Evolutionary conservation across 192 early-diverging fungal genomes (phyloP).

Genomic region (Globomyces pollinis-pini): DNA sequence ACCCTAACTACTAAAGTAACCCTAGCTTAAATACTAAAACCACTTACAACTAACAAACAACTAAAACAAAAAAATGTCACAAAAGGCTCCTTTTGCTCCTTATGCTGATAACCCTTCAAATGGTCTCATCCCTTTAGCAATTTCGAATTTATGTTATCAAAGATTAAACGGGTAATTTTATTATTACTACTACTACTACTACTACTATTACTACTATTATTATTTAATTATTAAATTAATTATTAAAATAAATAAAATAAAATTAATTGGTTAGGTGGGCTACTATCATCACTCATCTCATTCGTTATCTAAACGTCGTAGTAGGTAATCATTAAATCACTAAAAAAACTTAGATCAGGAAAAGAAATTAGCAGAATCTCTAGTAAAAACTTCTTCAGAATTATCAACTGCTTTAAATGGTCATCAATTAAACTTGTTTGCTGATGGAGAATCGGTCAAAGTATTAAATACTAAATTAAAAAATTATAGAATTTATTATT

Average conservation of each 20-base stretch:
- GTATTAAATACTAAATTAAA: neutral
- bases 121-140: constrained; percentile 21
- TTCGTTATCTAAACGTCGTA: constrained; percentile 15
- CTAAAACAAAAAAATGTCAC: no score
- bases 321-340: constrained; percentile 9
- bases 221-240: no score
- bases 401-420: constrained; percentile 19
- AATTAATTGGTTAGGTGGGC: constrained; percentile 33
- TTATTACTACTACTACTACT: no score
- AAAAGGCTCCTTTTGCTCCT: no score
- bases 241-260: no score
- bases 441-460: constrained; percentile 24
- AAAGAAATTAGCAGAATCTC: constrained; percentile 26
- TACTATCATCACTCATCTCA: constrained; percentile 24
- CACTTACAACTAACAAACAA: no score
- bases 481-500: constrained; percentile 21
- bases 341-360: constrained; percentile 36
- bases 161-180: no score
- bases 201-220: no score
- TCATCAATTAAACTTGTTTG: constrained; percentile 25
- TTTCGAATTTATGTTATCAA: constrained; percentile 7
- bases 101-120: constrained; percentile 31
- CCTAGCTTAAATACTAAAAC: no score
- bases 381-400: constrained; percentile 18
- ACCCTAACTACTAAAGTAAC: no score